These are phyloP conservation scores for Eucalyptus sp. DNA, from an alignment of 345 rosid species.

Conservation along the genomic window DNA sequence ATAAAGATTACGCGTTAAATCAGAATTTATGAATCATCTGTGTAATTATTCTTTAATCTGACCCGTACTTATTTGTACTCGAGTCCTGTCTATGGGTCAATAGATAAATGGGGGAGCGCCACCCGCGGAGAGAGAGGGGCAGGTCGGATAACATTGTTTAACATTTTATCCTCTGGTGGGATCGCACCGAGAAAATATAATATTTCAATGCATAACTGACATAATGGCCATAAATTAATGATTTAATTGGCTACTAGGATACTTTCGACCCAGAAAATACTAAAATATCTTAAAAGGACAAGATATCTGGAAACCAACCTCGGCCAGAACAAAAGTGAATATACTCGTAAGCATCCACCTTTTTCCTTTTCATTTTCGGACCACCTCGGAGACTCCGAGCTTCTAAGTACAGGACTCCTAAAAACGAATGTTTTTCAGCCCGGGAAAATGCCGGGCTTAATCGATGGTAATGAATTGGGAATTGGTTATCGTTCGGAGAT, in stretches of 20 bases:
- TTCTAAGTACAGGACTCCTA: background rate
- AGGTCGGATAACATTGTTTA: background rate
- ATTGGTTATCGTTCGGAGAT: background rate
- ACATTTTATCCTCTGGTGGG: background rate
- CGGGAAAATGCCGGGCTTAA: background rate
- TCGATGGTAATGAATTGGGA: background rate
- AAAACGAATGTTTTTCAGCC: background rate
- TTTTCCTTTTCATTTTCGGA: background rate
- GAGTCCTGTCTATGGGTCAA: background rate
- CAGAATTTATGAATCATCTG: accelerated
- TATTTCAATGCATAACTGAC: background rate
- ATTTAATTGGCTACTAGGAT: background rate
- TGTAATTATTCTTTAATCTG: background rate
- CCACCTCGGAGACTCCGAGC: background rate
- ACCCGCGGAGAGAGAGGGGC: background rate
- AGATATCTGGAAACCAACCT: background rate
- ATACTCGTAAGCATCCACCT: background rate
- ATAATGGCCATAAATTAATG: background rate
- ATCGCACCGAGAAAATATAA: background rate
- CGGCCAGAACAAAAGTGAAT: background rate
- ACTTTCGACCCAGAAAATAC: background rate
- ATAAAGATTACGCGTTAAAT: background rate
- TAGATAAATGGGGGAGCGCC: background rate
- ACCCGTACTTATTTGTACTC: background rate
- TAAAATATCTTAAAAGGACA: background rate